Conservation (phyloP, 106 monocot genomes). For the Vanilla planifolia region DNA sequence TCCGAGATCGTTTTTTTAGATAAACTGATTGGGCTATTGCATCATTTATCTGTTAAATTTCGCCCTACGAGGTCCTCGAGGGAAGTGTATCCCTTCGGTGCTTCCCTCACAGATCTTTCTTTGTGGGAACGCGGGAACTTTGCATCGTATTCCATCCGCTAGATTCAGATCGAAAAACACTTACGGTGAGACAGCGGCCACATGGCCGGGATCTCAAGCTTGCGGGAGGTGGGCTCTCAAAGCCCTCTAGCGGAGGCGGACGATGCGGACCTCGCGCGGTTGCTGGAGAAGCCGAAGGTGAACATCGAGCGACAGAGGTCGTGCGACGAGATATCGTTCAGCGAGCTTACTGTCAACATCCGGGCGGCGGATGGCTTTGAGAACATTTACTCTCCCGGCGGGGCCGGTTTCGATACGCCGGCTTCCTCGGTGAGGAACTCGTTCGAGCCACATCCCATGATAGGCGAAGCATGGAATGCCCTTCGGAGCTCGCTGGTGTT, state of each 20-base stretch:
- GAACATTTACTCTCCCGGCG: conserved; percentile 33
- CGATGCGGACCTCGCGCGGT: conserved; percentile 25
- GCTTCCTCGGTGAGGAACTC: conserved; percentile 29
- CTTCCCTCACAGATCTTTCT: too few species aligned
- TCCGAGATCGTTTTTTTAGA: too few species aligned
- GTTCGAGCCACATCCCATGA: conserved; percentile 40
- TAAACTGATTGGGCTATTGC: too few species aligned
- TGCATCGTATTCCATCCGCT: too few species aligned
- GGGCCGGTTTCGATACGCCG: conserved; percentile 32
- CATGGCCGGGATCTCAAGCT: conserved; percentile 16
- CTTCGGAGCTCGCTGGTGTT: conserved; percentile 29
- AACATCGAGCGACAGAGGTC: conserved; percentile 62
- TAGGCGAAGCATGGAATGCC: conserved; percentile 42
- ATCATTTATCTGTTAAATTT: too few species aligned
- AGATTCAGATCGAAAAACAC: not conserved
- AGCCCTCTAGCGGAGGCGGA: conserved; percentile 21
- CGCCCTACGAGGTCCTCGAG: too few species aligned
- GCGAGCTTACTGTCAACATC: conserved; percentile 42
- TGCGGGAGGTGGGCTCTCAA: conserved; percentile 19
- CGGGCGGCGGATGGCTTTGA: conserved; percentile 28
- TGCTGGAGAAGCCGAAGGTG: conserved; percentile 36
- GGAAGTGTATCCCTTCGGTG: too few species aligned
- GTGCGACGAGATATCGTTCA: conserved; percentile 51
- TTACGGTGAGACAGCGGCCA: not conserved
- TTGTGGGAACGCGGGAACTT: too few species aligned